These are phyloP conservation scores for Kluyveromyces marxianus DNA, from an alignment of 1,139 yeast species.

Conservation along the genomic window DNA sequence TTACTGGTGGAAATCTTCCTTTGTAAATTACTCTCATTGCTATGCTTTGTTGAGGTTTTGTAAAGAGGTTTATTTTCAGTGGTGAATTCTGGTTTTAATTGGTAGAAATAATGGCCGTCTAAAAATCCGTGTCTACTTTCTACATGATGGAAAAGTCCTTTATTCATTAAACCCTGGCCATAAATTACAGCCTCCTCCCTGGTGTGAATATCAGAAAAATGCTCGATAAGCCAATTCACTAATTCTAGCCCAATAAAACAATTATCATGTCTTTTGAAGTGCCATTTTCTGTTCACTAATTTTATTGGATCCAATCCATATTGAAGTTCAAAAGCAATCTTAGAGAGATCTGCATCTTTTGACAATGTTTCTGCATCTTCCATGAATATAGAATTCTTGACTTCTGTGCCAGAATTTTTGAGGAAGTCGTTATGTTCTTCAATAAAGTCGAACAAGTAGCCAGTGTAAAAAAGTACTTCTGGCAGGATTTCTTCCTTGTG, in stretches of 20 bases:
- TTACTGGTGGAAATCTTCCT: constrained; percentile 2
- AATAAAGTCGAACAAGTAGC: constrained; percentile 66
- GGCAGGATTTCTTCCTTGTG: constrained; percentile 52
- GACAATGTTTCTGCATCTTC: constrained; percentile 32
- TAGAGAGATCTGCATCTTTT: constrained; percentile 37
- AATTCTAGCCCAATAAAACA: constrained; percentile 83
- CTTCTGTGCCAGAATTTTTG: constrained; percentile 14
- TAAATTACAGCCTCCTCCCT: constrained; percentile 75
- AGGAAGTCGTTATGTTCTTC: constrained; percentile 35
- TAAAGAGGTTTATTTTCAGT: not conserved
- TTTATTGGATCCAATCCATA: constrained; percentile 45
- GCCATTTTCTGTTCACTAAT: constrained; percentile 84
- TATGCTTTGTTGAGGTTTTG: not conserved
- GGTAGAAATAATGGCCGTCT: constrained; percentile 91
- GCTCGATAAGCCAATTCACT: constrained; percentile 76
- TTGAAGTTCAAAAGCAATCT: constrained; percentile 61
- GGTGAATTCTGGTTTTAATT: constrained; percentile 51
- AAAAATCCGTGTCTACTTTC: constrained; percentile 74
- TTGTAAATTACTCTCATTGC: not conserved
- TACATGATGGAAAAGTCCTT: constrained; percentile 70
- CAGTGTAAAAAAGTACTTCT: constrained; percentile 82
- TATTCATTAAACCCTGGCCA: constrained; percentile 71
- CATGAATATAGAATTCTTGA: constrained; percentile 33
- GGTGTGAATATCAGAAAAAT: constrained; percentile 69
- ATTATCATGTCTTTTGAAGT: constrained; percentile 66